A percentile compares a stretch with the other conserved stretches of the same genome.
Evolutionary conservation across 2,329 filamentous ascomycete genomes (phyloP).

Genomic region (Cytospora chrysosperma): DNA sequence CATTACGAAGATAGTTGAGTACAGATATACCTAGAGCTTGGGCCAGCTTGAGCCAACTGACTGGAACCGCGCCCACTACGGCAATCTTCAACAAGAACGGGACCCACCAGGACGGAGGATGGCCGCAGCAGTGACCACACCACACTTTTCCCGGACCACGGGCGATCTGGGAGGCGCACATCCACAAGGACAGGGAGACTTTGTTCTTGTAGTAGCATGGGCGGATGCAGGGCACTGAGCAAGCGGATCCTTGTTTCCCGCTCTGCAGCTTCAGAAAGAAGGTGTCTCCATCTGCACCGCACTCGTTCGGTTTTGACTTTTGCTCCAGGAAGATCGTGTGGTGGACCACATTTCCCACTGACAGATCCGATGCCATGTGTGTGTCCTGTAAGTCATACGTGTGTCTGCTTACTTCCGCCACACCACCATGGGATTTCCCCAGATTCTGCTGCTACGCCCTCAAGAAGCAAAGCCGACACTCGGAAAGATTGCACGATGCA

Average conservation of each 20-base stretch:
- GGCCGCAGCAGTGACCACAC: constrained; percentile 23
- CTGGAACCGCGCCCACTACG: not conserved
- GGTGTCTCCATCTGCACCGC: constrained; percentile 11
- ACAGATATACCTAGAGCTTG: too few species aligned
- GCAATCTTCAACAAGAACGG: constrained; percentile 6
- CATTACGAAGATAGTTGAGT: not conserved
- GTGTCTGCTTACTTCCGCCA: not conserved
- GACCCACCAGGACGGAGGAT: constrained; percentile 14
- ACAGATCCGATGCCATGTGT: constrained; percentile 13
- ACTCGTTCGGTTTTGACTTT: constrained; percentile 8
- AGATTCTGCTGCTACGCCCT: not conserved
- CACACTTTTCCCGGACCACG: constrained; percentile 9
- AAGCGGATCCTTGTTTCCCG: constrained; percentile 24
- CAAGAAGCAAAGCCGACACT: not conserved
- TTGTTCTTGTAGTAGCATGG: constrained; percentile 19
- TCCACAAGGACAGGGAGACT: constrained; percentile 16
- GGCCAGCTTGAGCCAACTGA: constrained; percentile 1
- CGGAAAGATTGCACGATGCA: constrained; percentile 15
- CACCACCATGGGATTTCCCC: not conserved
- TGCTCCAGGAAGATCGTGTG: constrained; percentile 14
- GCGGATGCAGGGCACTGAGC: constrained; percentile 19
- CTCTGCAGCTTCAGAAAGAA: constrained; percentile 16
- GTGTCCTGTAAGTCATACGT: constrained; percentile 6
- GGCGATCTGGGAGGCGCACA: constrained; percentile 13
- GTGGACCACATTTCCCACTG: constrained; percentile 10